phyloP scores from a whole-genome alignment of 2,329 filamentous ascomycete genomes.

The Scopulariopsis brevicaulis region DNA sequence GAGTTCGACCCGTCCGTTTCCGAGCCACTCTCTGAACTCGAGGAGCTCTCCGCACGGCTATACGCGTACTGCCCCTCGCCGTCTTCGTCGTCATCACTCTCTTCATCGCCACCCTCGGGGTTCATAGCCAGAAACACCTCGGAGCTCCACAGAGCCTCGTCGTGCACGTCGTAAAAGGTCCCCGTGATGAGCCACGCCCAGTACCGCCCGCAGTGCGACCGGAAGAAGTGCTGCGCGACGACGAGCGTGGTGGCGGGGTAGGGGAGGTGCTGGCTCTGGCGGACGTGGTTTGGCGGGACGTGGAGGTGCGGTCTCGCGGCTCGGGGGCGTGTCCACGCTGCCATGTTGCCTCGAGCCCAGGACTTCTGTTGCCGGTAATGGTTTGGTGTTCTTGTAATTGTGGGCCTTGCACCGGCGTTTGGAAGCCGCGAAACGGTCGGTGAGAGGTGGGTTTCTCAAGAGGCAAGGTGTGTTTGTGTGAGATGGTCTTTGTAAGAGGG shows the following conservation, averaged over 20 bases:
- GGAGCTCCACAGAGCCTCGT: constrained; percentile 31
- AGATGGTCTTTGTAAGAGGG: not conserved
- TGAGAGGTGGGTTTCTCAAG: not conserved
- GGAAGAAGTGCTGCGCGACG: constrained; percentile 28
- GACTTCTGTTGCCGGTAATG: too few relatives aligned
- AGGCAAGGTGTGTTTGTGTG: not conserved
- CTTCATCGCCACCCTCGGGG: constrained; percentile 7
- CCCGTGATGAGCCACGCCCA: constrained; percentile 36
- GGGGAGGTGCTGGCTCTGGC: constrained; percentile 19
- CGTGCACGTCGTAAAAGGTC: constrained; percentile 31
- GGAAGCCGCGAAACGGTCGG: not conserved
- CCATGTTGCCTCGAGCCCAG: not conserved
- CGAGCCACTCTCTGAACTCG: not conserved
- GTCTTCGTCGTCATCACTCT: constrained; percentile 10
- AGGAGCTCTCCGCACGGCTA: constrained; percentile 12
- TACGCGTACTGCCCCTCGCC: not conserved
- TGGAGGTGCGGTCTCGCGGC: constrained; percentile 3
- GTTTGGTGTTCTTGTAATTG: too few relatives aligned
- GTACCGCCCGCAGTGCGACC: constrained; percentile 17
- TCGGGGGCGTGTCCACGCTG: not conserved
- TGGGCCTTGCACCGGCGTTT: too few relatives aligned
- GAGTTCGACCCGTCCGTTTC: not conserved
- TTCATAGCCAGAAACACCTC: constrained; percentile 25
- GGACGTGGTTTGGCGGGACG: constrained; percentile 13
- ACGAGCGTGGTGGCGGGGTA: constrained; percentile 31